These are phyloP conservation scores for Phalaenopsis hybrid DNA, from an alignment of 116 monocot species.

Conservation along the genomic window DNA sequence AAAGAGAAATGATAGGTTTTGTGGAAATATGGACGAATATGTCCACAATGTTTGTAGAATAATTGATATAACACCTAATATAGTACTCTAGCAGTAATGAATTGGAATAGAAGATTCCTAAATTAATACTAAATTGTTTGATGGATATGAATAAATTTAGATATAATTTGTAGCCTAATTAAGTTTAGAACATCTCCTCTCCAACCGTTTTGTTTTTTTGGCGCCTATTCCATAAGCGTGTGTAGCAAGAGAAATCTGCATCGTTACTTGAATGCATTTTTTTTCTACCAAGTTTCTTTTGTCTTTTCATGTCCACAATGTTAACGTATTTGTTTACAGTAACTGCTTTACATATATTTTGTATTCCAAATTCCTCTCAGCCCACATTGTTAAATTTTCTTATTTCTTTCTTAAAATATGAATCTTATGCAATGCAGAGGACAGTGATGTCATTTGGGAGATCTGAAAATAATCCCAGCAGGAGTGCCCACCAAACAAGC, in stretches of 20 bases:
- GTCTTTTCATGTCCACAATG: background rate
- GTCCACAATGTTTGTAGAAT: too few relatives aligned
- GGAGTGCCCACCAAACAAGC: background rate
- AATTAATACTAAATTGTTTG: too few relatives aligned
- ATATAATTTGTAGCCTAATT: too few relatives aligned
- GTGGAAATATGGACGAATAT: too few relatives aligned
- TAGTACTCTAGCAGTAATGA: too few relatives aligned
- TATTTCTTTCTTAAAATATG: background rate
- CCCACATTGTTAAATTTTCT: background rate
- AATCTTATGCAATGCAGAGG: background rate
- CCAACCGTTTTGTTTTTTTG: too few relatives aligned
- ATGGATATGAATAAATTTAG: too few relatives aligned
- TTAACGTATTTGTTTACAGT: background rate
- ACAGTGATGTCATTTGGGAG: conserved; percentile 6
- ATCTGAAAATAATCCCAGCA: background rate
- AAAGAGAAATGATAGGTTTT: too few relatives aligned
- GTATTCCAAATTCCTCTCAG: background rate
- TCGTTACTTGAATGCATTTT: background rate
- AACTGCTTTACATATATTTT: background rate
- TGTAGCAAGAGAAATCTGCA: background rate
- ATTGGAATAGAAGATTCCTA: too few relatives aligned
- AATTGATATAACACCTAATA: too few relatives aligned
- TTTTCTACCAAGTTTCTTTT: background rate
- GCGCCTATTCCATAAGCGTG: background rate
- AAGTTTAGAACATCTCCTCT: too few relatives aligned